Evolutionary conservation across 345 rosid species (phyloP).

Genomic region (Jatropha curcas): DNA sequence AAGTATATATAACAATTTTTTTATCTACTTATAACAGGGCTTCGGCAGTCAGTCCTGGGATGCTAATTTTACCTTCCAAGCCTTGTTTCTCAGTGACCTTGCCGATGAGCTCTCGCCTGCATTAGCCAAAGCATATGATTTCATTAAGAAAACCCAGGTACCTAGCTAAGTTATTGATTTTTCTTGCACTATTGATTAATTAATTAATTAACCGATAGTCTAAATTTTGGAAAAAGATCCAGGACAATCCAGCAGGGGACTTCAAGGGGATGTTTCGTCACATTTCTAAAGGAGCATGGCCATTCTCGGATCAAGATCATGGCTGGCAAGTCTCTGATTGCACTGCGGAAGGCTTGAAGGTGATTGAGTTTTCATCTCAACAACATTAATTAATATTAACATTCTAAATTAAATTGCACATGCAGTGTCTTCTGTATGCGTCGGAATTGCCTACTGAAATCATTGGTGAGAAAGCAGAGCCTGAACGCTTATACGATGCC

Average conservation of each 20-base stretch:
- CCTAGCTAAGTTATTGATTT: background rate
- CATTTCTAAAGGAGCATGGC: conserved; percentile 54
- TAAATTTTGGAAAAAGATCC: conserved; percentile 22
- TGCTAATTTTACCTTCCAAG: conserved; percentile 44
- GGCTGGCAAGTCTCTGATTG: conserved; percentile 59
- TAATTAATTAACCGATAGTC: too few relatives aligned
- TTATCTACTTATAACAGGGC: too few relatives aligned
- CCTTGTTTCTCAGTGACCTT: conserved; percentile 42
- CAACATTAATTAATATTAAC: background rate
- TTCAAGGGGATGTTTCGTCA: conserved; percentile 39
- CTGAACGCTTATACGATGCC: conserved; percentile 46
- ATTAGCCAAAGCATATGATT: conserved; percentile 38
- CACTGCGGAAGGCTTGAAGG: conserved; percentile 47
- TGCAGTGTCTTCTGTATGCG: conserved; percentile 14
- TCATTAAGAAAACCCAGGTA: conserved; percentile 57
- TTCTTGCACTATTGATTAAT: too few relatives aligned
- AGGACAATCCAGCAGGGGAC: conserved; percentile 46
- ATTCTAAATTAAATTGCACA: too few relatives aligned
- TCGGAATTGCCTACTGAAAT: conserved; percentile 27
- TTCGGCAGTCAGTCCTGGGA: conserved; percentile 75
- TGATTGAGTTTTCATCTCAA: too few relatives aligned
- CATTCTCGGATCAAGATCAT: conserved; percentile 51
- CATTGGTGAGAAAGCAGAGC: conserved; percentile 49
- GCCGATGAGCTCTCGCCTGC: conserved; percentile 34
- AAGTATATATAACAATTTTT: too few relatives aligned